Percentiles rank a stretch among this genome's conserved stretches.
Evolutionary conservation across 2,329 filamentous ascomycete genomes (phyloP).

Genomic region (Ophiostoma sp.): DNA sequence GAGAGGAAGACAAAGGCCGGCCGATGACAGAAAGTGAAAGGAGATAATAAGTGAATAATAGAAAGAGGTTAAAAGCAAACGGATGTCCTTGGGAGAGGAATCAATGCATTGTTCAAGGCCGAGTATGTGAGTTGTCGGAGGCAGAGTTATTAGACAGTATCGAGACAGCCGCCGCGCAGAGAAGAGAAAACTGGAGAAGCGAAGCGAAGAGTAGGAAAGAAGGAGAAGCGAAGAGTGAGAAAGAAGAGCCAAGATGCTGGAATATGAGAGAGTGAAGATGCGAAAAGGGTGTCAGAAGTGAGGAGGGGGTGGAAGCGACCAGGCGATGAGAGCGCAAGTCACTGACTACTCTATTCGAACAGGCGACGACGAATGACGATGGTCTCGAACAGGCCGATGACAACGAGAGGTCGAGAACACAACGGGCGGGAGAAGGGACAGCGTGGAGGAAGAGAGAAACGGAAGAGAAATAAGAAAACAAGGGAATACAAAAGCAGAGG

Average conservation of each 20-base stretch:
- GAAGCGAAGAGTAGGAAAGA: background rate
- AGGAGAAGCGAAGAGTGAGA: background rate
- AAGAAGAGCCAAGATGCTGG: background rate
- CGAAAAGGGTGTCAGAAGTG: background rate
- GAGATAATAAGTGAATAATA: background rate
- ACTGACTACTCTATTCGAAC: background rate
- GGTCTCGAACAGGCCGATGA: background rate
- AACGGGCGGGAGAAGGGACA: background rate
- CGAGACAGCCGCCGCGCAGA: background rate
- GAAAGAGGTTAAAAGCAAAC: background rate
- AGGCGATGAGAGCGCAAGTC: conserved; percentile 14
- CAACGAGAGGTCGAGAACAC: background rate
- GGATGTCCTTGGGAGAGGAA: background rate
- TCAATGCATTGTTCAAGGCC: conserved; percentile 19
- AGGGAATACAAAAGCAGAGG: background rate
- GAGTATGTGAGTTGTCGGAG: background rate
- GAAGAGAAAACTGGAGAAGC: too few species aligned
- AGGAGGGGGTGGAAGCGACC: conserved; percentile 1
- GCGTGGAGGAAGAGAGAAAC: background rate
- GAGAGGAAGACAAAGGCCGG: conserved; percentile 22
- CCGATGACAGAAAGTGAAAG: conserved; percentile 12
- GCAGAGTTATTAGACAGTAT: background rate
- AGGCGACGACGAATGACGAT: background rate
- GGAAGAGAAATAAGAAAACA: conserved; percentile 11
- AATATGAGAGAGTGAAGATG: background rate